Percentiles rank a stretch among this genome's conserved stretches.
These are phyloP conservation scores for Cajanus cajan DNA, from an alignment of 306 rosid genomes.

Conservation along the genomic window DNA sequence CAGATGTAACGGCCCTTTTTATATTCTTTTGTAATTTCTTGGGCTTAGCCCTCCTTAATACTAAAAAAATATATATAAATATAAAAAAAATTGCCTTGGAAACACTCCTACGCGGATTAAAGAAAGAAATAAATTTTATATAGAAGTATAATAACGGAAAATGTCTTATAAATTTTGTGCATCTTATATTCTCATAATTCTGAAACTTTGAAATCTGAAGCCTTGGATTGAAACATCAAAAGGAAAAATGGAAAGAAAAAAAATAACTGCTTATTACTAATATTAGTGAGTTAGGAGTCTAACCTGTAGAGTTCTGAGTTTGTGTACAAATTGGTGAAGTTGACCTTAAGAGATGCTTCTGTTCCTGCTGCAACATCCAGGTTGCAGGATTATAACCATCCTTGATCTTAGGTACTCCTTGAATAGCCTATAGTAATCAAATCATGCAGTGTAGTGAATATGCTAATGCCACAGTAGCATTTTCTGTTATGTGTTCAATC, in stretches of 20 bases:
- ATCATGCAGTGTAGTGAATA: neutral
- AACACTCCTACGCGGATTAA: too few species aligned
- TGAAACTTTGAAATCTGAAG: neutral
- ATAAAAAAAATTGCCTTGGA: too few species aligned
- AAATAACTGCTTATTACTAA: too few species aligned
- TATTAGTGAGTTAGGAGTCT: neutral
- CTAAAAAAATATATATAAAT: too few species aligned
- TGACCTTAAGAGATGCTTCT: constrained; percentile 61
- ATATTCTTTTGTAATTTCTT: too few species aligned
- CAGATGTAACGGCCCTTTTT: too few species aligned
- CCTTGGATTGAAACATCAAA: neutral
- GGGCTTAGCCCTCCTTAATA: too few species aligned
- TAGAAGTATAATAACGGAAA: too few species aligned
- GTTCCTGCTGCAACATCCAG: constrained; percentile 80
- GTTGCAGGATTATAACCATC: constrained; percentile 90
- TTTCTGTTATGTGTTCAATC: neutral
- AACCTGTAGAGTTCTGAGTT: constrained; percentile 44
- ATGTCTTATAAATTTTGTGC: too few species aligned
- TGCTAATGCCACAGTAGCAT: neutral
- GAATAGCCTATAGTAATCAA: constrained; percentile 46
- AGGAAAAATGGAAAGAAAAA: neutral
- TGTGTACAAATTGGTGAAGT: constrained; percentile 48
- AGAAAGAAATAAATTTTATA: too few species aligned
- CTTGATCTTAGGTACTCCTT: constrained; percentile 70
- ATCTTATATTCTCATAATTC: neutral